Evolutionary conservation across 2,329 filamentous ascomycete species (phyloP).

Genomic region (Epichloe typhina): DNA sequence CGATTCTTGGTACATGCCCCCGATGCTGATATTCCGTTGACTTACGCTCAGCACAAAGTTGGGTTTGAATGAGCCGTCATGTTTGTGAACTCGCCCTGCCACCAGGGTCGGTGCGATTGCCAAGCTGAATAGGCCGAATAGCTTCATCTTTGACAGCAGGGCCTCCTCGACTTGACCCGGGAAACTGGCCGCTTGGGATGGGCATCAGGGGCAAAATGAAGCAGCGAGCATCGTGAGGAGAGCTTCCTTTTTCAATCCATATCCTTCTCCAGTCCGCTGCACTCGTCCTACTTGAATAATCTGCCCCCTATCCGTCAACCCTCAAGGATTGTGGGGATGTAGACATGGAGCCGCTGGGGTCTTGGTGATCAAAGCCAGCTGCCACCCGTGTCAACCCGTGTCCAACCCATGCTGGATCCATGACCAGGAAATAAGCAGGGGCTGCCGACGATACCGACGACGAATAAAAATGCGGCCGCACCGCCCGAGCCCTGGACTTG

Average conservation of each 20-base stretch:
- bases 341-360: too few relatives aligned
- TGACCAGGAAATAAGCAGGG: too few relatives aligned
- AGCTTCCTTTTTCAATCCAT: neutral
- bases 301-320: too few relatives aligned
- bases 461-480: too few relatives aligned
- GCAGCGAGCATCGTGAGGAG: neutral
- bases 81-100: constrained; percentile 3
- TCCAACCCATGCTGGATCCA: too few relatives aligned
- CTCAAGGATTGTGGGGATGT: too few relatives aligned
- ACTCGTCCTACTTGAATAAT: too few relatives aligned
- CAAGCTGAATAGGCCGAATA: neutral
- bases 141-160: neutral
- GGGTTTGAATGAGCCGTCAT: constrained; percentile 22
- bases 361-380: too few relatives aligned
- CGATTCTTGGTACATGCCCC: constrained; percentile 8
- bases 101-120: neutral
- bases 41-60: constrained; percentile 34
- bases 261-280: too few relatives aligned
- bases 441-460: too few relatives aligned
- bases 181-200: neutral
- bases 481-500: too few relatives aligned
- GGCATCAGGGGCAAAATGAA: neutral
- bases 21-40: constrained; percentile 20
- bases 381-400: too few relatives aligned
- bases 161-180: neutral